A percentile compares a stretch with the other conserved stretches of the same genome.
These are phyloP conservation scores for Sequoiadendron giganteum DNA, from an alignment of 75 land plant genomes.

Conservation along the genomic window DNA sequence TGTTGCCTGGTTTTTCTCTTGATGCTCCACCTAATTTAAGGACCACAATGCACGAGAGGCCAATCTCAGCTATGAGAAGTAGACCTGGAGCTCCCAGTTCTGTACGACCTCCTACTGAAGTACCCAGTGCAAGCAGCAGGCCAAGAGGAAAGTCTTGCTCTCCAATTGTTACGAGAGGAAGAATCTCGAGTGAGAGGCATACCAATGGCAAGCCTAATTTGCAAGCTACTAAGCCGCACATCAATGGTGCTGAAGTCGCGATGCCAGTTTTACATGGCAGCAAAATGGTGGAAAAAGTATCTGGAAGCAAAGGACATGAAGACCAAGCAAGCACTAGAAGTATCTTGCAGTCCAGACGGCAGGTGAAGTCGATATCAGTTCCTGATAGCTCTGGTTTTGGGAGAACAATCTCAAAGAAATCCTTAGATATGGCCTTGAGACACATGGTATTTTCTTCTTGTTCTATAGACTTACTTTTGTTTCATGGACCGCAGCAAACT, in stretches of 20 bases:
- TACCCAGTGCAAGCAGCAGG: slow-evolving; percentile 27
- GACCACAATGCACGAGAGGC: slow-evolving; percentile 58
- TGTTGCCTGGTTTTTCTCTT: slow-evolving; percentile 57
- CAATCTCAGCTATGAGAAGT: slow-evolving; percentile 64
- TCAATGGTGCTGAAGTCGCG: slow-evolving; percentile 21
- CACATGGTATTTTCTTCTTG: slow-evolving; percentile 59
- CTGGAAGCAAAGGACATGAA: slow-evolving; percentile 52
- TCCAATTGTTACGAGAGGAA: slow-evolving; percentile 50
- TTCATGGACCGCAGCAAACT: neutral
- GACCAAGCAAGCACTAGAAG: slow-evolving; percentile 17
- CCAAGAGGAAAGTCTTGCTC: slow-evolving; percentile 59
- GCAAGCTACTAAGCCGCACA: slow-evolving; percentile 12
- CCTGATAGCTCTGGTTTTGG: slow-evolving; percentile 71
- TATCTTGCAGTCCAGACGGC: neutral
- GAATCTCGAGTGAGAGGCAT: slow-evolving; percentile 31
- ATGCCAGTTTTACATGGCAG: slow-evolving; percentile 49
- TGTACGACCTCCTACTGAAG: slow-evolving; percentile 25
- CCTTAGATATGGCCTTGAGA: slow-evolving; percentile 81
- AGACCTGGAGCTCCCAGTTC: slow-evolving; percentile 50
- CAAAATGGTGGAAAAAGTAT: slow-evolving; percentile 65
- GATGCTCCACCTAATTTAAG: slow-evolving; percentile 71
- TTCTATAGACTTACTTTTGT: neutral
- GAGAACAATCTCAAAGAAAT: slow-evolving; percentile 65
- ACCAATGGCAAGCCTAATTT: slow-evolving; percentile 18
- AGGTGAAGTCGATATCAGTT: slow-evolving; percentile 34